Evolutionary conservation across 441 rosid species (phyloP).

Genomic region (Manihot esculenta): DNA sequence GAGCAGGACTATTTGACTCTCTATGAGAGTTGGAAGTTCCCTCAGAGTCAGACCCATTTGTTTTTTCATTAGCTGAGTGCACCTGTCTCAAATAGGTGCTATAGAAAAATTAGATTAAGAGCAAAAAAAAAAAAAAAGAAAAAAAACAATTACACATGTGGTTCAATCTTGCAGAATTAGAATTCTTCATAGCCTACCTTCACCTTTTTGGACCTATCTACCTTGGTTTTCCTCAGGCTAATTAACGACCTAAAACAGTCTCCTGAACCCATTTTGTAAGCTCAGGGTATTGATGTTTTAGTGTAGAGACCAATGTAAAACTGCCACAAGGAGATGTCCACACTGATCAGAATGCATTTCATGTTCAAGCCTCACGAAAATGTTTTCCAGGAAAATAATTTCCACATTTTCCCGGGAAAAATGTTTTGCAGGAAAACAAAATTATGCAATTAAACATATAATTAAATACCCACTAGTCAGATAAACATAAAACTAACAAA

Average conservation of each 20-base stretch:
- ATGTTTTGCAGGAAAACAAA: too few relatives aligned
- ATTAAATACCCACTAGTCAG: too few relatives aligned
- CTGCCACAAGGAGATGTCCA: slow-evolving; percentile 7
- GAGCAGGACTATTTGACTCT: slow-evolving; percentile 11
- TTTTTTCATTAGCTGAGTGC: slow-evolving; percentile 31
- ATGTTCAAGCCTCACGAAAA: not conserved
- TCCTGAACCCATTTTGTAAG: slow-evolving; percentile 42
- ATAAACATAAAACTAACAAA: not conserved
- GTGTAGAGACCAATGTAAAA: slow-evolving; percentile 11
- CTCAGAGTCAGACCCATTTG: slow-evolving; percentile 27
- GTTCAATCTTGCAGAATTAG: not conserved
- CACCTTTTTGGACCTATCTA: slow-evolving; percentile 30
- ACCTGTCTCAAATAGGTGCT: slow-evolving; percentile 23
- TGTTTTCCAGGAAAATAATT: too few relatives aligned
- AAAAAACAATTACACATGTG: too few relatives aligned
- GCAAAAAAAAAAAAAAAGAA: not conserved
- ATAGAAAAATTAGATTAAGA: not conserved
- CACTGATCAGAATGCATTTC: not conserved
- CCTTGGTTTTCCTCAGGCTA: slow-evolving; percentile 35
- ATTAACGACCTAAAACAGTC: slow-evolving; percentile 42
- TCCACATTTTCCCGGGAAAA: too few relatives aligned
- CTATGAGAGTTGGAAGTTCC: slow-evolving; percentile 8
- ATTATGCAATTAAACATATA: too few relatives aligned
- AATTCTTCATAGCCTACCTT: slow-evolving; percentile 28
- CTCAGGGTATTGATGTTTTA: slow-evolving; percentile 12